phyloP scores from a whole-genome alignment of 352 stramenopile genomes.

The Globisporangium okanoganense region DNA sequence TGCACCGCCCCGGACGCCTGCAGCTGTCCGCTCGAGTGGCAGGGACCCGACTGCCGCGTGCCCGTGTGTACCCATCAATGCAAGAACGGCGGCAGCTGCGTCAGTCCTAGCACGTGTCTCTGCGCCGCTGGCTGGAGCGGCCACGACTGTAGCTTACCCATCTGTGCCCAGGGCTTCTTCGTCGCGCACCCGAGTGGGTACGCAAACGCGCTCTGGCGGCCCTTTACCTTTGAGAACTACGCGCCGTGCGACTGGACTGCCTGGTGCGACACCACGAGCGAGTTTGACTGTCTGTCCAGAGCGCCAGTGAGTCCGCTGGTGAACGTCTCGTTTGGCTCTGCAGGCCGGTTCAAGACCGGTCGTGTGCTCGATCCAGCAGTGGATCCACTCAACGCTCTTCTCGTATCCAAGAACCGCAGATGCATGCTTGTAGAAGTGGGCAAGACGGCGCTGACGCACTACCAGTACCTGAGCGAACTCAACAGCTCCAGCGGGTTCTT shows the following conservation, averaged over 20 bases:
- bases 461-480: conserved; percentile 84
- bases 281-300: conserved; percentile 91
- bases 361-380: conserved; percentile 20
- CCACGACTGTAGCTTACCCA: conserved; percentile 89
- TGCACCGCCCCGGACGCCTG: conserved; percentile 92
- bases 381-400: conserved; percentile 14
- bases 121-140: conserved; percentile 92
- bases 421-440: conserved; percentile 89
- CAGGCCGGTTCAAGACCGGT: conserved; percentile 21
- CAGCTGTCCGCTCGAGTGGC: conserved; percentile 86
- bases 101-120: conserved; percentile 93
- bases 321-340: conserved; percentile 30
- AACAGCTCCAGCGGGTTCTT: conserved; percentile 72
- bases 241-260: conserved; percentile 85
- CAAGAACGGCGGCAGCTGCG: conserved; percentile 87
- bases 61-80: conserved; percentile 90
- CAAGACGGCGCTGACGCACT: conserved; percentile 73
- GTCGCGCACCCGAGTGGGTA: conserved; percentile 72
- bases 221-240: conserved; percentile 71
- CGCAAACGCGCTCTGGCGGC: conserved; percentile 49
- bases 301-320: conserved; percentile 35
- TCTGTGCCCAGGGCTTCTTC: conserved; percentile 94
- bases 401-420: neutral
- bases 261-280: conserved; percentile 91
- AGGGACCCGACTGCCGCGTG: conserved; percentile 88